phyloP scores from a whole-genome alignment of 768 basidiomycete genomes.

The Mycena alexandri region DNA sequence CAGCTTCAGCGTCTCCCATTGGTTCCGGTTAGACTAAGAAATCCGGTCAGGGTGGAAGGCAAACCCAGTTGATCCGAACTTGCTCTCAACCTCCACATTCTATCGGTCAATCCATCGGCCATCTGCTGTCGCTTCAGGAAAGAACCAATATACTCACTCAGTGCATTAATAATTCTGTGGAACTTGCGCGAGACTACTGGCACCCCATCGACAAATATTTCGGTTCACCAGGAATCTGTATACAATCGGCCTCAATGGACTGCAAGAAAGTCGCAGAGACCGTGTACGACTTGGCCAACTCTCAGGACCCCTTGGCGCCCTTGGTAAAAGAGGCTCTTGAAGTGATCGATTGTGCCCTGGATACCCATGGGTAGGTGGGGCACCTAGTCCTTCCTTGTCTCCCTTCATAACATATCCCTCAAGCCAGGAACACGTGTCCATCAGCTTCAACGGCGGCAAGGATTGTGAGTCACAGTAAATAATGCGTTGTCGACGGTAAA shows the following conservation, averaged over 20 bases:
- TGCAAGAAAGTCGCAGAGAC: constrained; percentile 63
- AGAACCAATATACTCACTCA: no score
- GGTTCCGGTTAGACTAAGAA: no score
- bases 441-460: constrained; percentile 99
- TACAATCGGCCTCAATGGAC: constrained; percentile 55
- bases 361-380: constrained; percentile 82
- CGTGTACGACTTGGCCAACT: constrained; percentile 73
- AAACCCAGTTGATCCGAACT: no score
- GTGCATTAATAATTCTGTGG: no score
- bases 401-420: constrained; percentile 34
- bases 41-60: no score
- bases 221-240: no score
- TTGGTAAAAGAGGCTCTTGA: constrained; percentile 83
- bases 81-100: no score
- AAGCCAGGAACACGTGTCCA: constrained; percentile 78
- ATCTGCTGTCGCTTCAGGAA: no score
- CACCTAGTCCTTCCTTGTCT: constrained; percentile 16
- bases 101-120: no score
- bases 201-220: no score
- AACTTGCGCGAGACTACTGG: no score
- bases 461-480: constrained; percentile 77
- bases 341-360: constrained; percentile 84
- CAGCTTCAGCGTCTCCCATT: no score
- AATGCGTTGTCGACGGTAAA: constrained; percentile 11
- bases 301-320: constrained; percentile 65